phyloP scores from a whole-genome alignment of 495 filamentous ascomycete species.

The Penicillium bialowiezense region DNA sequence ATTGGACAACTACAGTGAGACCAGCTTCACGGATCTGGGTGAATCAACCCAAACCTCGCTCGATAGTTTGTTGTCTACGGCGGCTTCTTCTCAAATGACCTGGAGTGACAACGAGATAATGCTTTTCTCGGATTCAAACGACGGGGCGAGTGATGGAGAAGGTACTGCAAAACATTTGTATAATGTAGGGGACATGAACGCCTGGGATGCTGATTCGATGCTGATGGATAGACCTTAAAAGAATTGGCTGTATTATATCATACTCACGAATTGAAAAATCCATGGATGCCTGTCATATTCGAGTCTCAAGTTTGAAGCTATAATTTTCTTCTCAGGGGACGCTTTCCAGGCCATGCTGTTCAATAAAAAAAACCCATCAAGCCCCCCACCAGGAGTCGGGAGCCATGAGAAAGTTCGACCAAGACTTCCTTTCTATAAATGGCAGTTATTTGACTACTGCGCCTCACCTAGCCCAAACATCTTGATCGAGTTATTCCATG shows the following conservation, averaged over 20 bases:
- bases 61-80: not conserved
- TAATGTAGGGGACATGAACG: not conserved
- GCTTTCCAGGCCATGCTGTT: no score
- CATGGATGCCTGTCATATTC: no score
- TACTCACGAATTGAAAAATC: no score
- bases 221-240: no score
- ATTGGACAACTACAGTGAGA: not conserved
- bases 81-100: not conserved
- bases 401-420: no score
- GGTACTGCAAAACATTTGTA: not conserved
- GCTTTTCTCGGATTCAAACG: not conserved
- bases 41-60: slow-evolving; percentile 2
- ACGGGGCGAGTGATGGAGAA: not conserved
- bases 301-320: no score
- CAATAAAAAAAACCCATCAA: no score
- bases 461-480: slow-evolving; percentile 73
- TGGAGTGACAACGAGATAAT: not conserved
- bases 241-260: no score
- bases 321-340: no score
- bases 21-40: not conserved
- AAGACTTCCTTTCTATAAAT: no score
- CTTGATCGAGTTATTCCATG: slow-evolving; percentile 77
- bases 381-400: no score
- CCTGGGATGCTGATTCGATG: not conserved
- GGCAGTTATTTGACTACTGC: no score